Base-by-base conservation (phyloP, 2,329 filamentous ascomycete genomes). In the Sporothrix brunneoviolacea region DNA sequence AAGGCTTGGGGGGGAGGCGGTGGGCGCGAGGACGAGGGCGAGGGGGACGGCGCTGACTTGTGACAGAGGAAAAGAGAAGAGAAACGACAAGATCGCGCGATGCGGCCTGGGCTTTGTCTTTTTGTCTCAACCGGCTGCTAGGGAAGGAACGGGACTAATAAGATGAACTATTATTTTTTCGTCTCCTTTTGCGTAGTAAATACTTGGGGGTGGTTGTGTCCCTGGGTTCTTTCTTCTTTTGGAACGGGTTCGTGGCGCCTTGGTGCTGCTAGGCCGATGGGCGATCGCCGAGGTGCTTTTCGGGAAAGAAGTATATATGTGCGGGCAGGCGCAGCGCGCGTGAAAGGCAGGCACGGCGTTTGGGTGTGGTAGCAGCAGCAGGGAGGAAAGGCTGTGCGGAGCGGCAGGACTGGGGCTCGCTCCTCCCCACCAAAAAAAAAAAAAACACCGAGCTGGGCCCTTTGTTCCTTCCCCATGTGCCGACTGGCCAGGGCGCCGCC, bases 231-330 rank as follows among this genome's bases (percentile, higher is more conserved):
- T 46, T 43, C 43, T 50, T 38, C n/a, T 41, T 44, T 50, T 12
- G 33, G 37, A 19, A 18, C 37, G 22, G 41, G n/a, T n/a, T 39
- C 8, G 44, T 30, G 24, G 44, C 12, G 35, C 22, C 32, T 30
- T 33, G 44, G 16, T 33, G 10, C 27, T 35, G 32, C 32, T 50
- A 38, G 24, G 40, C 33, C 48, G 48, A 50, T 43, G 15, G 43
- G 35, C 32, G 49, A 48, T 46, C 54, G 56, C 56, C 56, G 56
- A 58, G 56, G 56, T 56, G 54, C 51, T 52, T 51, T 52, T 54
- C 52, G 52, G 54, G 45, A 50, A 45, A 50, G 45, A 50, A 32
- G 13, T 35, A 12, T 27, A 30, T 8, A 36, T 15, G 15, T 15
- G 32, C 40, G 43, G 22, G 39, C 21, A 44, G 40, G 40, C 30